Evolutionary conservation across 2,329 filamentous ascomycete genomes (phyloP).

Genomic region (Zymoseptoria ardabiliae): DNA sequence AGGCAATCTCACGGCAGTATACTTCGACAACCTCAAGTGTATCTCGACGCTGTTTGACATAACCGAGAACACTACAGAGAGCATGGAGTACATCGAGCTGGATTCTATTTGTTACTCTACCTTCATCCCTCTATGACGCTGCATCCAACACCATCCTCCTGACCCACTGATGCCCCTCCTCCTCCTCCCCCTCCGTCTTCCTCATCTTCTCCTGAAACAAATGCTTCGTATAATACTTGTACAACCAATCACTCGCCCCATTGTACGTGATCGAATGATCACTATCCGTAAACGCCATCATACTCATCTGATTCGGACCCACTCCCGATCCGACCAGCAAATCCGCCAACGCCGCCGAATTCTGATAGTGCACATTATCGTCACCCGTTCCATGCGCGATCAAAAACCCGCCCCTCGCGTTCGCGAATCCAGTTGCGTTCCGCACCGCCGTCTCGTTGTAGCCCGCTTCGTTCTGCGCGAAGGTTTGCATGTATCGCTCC

Average conservation of each 20-base stretch:
- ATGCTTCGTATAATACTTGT: conserved; percentile 54
- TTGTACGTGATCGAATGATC: conserved; percentile 57
- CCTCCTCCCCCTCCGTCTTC: conserved; percentile 24
- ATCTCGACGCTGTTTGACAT: too few species aligned
- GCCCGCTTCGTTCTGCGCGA: conserved; percentile 48
- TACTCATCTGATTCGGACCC: conserved; percentile 54
- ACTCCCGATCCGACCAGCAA: conserved; percentile 53
- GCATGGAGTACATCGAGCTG: too few species aligned
- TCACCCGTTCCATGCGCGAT: conserved; percentile 62
- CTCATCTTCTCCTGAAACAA: conserved; percentile 57
- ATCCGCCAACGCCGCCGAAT: conserved; percentile 55
- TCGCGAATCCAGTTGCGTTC: conserved; percentile 54
- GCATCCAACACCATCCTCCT: conserved; percentile 25
- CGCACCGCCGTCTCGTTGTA: conserved; percentile 57
- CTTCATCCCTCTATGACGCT: neutral
- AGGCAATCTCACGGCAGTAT: too few species aligned
- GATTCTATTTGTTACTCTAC: too few species aligned
- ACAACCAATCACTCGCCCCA: conserved; percentile 49
- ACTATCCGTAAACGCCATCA: conserved; percentile 58
- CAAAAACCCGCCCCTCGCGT: conserved; percentile 52
- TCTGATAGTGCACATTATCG: conserved; percentile 67
- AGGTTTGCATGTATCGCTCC: conserved; percentile 64
- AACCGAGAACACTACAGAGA: too few species aligned
- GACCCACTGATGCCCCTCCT: conserved; percentile 43
- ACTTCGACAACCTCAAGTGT: too few species aligned